phyloP scores from a whole-genome alignment of 108 stramenopile species.

The Epithemia pelagica region DNA sequence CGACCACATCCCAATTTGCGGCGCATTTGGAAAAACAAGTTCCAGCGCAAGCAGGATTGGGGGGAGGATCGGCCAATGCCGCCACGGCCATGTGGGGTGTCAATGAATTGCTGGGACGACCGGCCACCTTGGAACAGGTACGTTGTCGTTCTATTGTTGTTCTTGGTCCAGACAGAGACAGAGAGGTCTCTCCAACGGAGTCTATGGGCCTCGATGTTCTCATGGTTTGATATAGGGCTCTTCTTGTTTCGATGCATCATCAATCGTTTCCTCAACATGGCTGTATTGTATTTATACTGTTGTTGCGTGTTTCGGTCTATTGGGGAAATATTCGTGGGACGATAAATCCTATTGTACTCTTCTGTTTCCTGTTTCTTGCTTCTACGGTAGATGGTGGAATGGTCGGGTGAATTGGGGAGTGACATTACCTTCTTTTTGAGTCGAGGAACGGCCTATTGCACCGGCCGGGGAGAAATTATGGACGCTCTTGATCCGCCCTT shows the following conservation, averaged over 20 bases:
- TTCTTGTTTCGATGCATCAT: not conserved
- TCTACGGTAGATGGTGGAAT: conserved; percentile 67
- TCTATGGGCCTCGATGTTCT: not conserved
- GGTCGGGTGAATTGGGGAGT: conserved; percentile 88
- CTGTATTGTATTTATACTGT: not conserved
- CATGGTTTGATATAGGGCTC: not conserved
- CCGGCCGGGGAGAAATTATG: conserved; percentile 92
- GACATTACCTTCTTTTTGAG: conserved; percentile 95
- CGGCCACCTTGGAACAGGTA: conserved; percentile 74
- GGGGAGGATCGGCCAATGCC: conserved; percentile 91
- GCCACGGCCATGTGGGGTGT: conserved; percentile 93
- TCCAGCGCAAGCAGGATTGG: conserved; percentile 92
- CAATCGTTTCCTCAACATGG: not conserved
- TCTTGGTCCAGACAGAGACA: no score
- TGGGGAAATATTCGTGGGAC: no score
- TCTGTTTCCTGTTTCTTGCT: not conserved
- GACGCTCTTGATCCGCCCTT: conserved; percentile 78
- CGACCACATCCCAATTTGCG: conserved; percentile 32
- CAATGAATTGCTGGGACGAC: conserved; percentile 83
- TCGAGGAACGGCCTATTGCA: conserved; percentile 92
- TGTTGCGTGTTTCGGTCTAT: no score
- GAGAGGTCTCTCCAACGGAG: not conserved
- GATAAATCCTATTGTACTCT: no score
- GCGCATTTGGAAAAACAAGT: conserved; percentile 84
- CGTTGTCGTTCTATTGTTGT: no score